Conservation (phyloP, 1,284 basidiomycete genomes). For the Puccinia hordei region DNA sequence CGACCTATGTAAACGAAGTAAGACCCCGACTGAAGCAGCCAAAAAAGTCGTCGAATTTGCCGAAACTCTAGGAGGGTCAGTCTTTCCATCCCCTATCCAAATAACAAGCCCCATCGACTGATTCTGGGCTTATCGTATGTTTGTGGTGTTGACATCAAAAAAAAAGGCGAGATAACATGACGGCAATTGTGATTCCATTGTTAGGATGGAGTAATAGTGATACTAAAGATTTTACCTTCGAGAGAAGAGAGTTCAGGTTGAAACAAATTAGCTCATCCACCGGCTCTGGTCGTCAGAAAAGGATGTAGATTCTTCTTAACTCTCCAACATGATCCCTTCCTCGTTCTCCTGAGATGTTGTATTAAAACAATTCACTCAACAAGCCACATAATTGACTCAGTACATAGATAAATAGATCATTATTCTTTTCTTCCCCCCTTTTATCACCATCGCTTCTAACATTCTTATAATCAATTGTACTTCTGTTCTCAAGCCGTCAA, state of each 20-base stretch:
- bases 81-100: not conserved
- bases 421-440: not conserved
- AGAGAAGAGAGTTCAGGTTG: slow-evolving; percentile 75
- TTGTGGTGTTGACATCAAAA: not conserved
- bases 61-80: slow-evolving; percentile 71
- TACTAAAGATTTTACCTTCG: slow-evolving; percentile 77
- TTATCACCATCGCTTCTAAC: not conserved
- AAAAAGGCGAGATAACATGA: slow-evolving; percentile 83
- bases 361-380: not conserved
- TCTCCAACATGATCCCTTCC: no score
- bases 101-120: not conserved
- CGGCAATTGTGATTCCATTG: slow-evolving; percentile 87
- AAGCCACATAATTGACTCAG: no score
- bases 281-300: slow-evolving; percentile 13
- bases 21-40: slow-evolving; percentile 77
- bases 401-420: not conserved
- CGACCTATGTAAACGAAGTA: slow-evolving; percentile 76
- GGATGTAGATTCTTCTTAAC: slow-evolving; percentile 16
- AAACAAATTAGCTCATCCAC: slow-evolving; percentile 65
- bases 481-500: no score
- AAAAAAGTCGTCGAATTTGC: slow-evolving; percentile 80
- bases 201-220: slow-evolving; percentile 82
- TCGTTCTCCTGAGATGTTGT: not conserved
- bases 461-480: no score
- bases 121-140: not conserved